A percentile compares a stretch with the other conserved stretches of the same genome.
These are phyloP conservation scores for Dujonia santamariae DNA, from an alignment of 1,139 yeast genomes.

Conservation along the genomic window DNA sequence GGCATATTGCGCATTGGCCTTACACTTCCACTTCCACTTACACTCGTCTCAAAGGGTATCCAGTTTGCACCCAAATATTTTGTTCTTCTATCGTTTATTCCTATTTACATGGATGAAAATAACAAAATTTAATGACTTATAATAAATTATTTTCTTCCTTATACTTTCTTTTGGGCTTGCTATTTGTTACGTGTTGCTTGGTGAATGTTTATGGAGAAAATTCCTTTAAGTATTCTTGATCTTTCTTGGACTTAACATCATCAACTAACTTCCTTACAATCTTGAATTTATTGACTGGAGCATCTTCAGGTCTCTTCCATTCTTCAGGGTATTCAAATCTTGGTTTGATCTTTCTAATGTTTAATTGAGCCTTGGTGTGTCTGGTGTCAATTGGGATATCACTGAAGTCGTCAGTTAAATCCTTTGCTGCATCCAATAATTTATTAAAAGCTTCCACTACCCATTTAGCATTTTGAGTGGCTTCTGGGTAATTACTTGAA, in stretches of 20 bases:
- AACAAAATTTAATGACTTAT: too few relatives aligned
- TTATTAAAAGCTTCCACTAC: conserved; percentile 62
- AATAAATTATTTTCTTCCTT: too few relatives aligned
- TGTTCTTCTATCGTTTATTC: too few relatives aligned
- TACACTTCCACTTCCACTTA: too few relatives aligned
- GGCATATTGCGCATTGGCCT: too few relatives aligned
- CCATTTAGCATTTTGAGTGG: conserved; percentile 82
- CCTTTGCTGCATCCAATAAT: conserved; percentile 65
- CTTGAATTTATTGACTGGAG: conserved; percentile 41
- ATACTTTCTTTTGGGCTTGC: too few relatives aligned
- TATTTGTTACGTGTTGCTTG: too few relatives aligned
- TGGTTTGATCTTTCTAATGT: conserved; percentile 41
- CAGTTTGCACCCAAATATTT: too few relatives aligned
- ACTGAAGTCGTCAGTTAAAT: conserved; percentile 57
- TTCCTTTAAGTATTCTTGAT: conserved; percentile 25
- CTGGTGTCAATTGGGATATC: conserved; percentile 84
- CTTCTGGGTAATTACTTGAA: conserved; percentile 61
- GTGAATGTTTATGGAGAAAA: conserved; percentile 31
- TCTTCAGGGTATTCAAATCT: conserved; percentile 61
- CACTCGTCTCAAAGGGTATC: too few relatives aligned
- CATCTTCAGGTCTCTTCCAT: conserved; percentile 81
- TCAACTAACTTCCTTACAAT: conserved; percentile 34
- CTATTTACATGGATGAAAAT: too few relatives aligned
- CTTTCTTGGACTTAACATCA: conserved; percentile 31
- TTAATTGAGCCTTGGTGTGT: conserved; percentile 41